Evolutionary conservation across 2,329 filamentous ascomycete genomes (phyloP).

Genomic region (Arthroderma uncinatum): DNA sequence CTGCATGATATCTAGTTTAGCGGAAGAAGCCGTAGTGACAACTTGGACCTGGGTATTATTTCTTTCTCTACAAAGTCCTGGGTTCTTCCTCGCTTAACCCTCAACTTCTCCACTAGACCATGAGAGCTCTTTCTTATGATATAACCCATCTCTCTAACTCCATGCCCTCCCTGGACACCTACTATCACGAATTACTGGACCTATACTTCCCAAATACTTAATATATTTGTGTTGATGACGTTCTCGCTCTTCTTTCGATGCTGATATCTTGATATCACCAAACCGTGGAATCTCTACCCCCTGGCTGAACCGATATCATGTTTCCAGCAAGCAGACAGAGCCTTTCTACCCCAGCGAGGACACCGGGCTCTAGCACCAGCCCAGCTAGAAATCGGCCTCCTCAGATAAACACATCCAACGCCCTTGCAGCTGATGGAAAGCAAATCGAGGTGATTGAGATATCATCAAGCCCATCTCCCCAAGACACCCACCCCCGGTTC

Average conservation of each 20-base stretch:
- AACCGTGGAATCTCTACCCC: not conserved
- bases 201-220: too few relatives aligned
- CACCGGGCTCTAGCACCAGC: not conserved
- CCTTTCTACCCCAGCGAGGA: not conserved
- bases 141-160: not conserved
- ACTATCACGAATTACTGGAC: not conserved
- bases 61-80: constrained; percentile 1
- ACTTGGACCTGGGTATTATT: not conserved
- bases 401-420: not conserved
- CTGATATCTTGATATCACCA: not conserved
- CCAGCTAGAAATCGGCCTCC: not conserved
- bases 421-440: not conserved
- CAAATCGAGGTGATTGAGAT: constrained; percentile 5
- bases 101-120: not conserved
- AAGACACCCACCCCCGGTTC: not conserved
- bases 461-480: constrained; percentile 6
- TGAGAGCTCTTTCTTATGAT: not conserved
- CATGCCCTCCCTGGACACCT: not conserved
- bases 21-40: constrained; percentile 3
- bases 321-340: not conserved
- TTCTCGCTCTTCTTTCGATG: not conserved
- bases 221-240: not conserved
- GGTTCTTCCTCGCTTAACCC: constrained; percentile 3
- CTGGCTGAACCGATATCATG: not conserved
- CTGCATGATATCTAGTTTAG: not conserved